phyloP scores from a whole-genome alignment of 2,329 filamentous ascomycete genomes.

The Colletotrichum phormii region DNA sequence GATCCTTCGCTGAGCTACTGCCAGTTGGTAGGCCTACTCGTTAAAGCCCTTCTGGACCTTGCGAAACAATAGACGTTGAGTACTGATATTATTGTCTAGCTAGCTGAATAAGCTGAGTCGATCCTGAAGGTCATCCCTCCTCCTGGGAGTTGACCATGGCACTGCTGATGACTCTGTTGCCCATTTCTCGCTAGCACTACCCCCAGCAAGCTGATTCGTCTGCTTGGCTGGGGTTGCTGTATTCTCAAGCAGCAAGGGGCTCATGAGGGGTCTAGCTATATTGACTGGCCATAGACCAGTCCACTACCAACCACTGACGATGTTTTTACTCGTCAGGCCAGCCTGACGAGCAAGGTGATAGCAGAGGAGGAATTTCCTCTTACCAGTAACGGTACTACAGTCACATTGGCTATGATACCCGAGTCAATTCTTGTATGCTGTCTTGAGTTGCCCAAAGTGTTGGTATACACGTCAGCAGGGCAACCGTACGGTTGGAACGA shows the following conservation, averaged over 20 bases:
- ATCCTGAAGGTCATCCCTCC: not conserved
- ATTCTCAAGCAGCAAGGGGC: not conserved
- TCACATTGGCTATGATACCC: not conserved
- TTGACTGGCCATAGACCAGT: not conserved
- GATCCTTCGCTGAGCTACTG: not conserved
- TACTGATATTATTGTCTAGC: not conserved
- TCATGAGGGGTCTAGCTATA: not conserved
- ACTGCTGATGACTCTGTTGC: not conserved
- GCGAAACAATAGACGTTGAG: not conserved
- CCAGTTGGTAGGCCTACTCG: not conserved
- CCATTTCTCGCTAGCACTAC: not conserved
- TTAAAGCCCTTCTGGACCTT: conserved; percentile 3
- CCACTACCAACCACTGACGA: not conserved
- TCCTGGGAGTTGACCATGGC: not conserved
- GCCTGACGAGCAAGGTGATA: not conserved
- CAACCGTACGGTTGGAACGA: too few species aligned
- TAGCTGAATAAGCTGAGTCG: not conserved
- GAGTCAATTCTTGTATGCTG: conserved; percentile 10
- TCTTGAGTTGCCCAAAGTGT: not conserved
- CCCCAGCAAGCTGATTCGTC: not conserved
- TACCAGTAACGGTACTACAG: conserved; percentile 2
- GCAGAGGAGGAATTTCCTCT: conserved; percentile 11
- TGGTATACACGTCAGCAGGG: too few species aligned
- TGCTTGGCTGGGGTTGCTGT: not conserved
- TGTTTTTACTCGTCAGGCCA: not conserved